Percentiles rank a stretch among this genome's conserved stretches.
Evolutionary conservation across 495 filamentous ascomycete species (phyloP).

Genomic region (Margaritispora aquatica): DNA sequence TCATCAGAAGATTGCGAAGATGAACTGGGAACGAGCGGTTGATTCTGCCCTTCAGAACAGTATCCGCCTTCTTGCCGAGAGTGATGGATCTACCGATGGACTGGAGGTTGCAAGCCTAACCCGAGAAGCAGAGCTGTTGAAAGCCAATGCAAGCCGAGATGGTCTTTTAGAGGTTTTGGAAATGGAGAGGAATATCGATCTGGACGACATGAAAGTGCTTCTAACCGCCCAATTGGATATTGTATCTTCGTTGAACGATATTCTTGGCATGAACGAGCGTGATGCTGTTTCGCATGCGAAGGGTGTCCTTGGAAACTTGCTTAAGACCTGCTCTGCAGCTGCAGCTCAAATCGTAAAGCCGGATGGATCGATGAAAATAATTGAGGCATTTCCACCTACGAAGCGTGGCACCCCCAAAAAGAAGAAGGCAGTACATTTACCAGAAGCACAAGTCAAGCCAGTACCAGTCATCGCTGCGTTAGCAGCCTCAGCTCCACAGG

Average conservation of each 20-base stretch:
- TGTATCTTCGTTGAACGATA: conserved; percentile 70
- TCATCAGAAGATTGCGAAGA: conserved; percentile 71
- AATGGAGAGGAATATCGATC: conserved; percentile 76
- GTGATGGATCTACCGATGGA: conserved; percentile 62
- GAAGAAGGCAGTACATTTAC: conserved; percentile 44
- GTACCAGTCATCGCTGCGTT: conserved; percentile 32
- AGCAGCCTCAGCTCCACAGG: conserved; percentile 29
- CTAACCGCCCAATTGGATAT: conserved; percentile 89
- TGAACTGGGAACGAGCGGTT: conserved; percentile 78
- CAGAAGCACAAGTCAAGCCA: conserved; percentile 30
- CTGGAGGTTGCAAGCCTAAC: conserved; percentile 65
- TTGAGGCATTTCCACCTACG: conserved; percentile 51
- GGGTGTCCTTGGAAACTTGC: conserved; percentile 68
- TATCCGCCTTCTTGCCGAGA: conserved; percentile 65
- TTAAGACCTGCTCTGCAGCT: conserved; percentile 65
- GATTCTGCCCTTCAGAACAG: conserved; percentile 85
- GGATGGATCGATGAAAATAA: conserved; percentile 62
- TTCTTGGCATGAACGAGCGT: conserved; percentile 71
- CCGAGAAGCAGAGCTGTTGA: conserved; percentile 78
- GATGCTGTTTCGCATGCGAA: conserved; percentile 79
- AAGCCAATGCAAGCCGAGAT: conserved; percentile 78
- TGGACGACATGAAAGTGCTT: conserved; percentile 69
- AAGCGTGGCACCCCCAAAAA: conserved; percentile 68
- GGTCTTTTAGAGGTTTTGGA: conserved; percentile 70
- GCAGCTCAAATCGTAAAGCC: conserved; percentile 83